These are phyloP conservation scores for Umbelopsis sp. DNA, from an alignment of 192 early-diverging fungal species.

Conservation along the genomic window DNA sequence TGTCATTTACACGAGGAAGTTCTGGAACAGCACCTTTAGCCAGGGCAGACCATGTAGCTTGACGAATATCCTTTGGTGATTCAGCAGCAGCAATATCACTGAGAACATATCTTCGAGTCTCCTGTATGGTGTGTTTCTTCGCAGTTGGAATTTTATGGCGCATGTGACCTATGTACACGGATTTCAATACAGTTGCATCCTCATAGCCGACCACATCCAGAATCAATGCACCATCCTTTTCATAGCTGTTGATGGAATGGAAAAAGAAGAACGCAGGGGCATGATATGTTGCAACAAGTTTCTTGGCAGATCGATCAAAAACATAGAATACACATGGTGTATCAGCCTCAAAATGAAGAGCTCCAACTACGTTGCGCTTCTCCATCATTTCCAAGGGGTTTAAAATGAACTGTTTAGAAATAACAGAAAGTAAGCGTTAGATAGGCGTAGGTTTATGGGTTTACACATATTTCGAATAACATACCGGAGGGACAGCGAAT, in stretches of 20 bases:
- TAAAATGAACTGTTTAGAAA: neutral
- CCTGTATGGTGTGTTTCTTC: neutral
- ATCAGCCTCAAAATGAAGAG: constrained; percentile 44
- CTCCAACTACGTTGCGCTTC: constrained; percentile 22
- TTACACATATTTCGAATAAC: no score
- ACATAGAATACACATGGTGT: constrained; percentile 43
- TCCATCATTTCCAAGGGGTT: neutral
- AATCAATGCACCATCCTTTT: constrained; percentile 43
- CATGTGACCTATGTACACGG: neutral
- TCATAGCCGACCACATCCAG: constrained; percentile 44
- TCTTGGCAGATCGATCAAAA: constrained; percentile 32
- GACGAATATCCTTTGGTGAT: neutral
- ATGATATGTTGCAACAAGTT: constrained; percentile 53
- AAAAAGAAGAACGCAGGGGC: constrained; percentile 47
- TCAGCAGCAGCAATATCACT: neutral
- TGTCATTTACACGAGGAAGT: constrained; percentile 11
- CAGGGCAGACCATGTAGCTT: neutral
- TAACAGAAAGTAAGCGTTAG: neutral
- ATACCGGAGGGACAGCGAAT: neutral
- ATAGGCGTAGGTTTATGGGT: no score
- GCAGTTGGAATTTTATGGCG: neutral
- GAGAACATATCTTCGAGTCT: neutral
- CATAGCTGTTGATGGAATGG: constrained; percentile 54
- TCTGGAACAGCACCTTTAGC: neutral
- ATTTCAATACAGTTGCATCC: constrained; percentile 16